Conservation (phyloP, 768 basidiomycete species). For the Pleurotus citrinopileatus region DNA sequence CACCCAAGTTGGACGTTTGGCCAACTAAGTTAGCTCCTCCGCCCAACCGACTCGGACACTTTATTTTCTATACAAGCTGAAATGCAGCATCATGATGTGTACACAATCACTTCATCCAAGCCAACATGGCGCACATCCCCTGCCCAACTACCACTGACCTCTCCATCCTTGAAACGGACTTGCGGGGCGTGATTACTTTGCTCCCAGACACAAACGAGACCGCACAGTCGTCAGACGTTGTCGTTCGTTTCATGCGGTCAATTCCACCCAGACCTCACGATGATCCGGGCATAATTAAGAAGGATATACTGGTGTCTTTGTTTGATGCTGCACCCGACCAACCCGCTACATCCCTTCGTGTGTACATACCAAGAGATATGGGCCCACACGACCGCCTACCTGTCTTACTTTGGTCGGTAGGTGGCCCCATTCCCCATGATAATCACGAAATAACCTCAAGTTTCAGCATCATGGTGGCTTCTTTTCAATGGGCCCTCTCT, state of each 20-base stretch:
- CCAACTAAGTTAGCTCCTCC: no score
- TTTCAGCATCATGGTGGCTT: constrained; percentile 9
- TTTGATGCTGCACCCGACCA: constrained; percentile 4
- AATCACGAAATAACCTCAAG: background rate
- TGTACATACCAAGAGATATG: constrained; percentile 5
- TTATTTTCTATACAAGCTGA: no score
- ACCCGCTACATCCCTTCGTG: constrained; percentile 4
- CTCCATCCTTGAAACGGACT: constrained; percentile 6
- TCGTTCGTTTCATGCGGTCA: constrained; percentile 9
- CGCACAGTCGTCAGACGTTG: background rate
- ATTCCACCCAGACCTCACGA: constrained; percentile 8
- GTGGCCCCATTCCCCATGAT: background rate
- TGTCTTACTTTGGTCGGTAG: constrained; percentile 7
- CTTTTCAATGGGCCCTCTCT: constrained; percentile 8
- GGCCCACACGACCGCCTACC: constrained; percentile 4
- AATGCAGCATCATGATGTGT: no score
- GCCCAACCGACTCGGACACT: no score
- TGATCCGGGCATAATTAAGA: constrained; percentile 5
- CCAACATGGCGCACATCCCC: constrained; percentile 1
- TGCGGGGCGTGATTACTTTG: constrained; percentile 7
- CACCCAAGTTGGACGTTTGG: no score
- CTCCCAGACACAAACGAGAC: constrained; percentile 7
- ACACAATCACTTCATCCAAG: no score
- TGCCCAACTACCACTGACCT: constrained; percentile 5
- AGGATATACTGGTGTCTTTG: constrained; percentile 5